A percentile compares a stretch with the other conserved stretches of the same genome.
Conservation (phyloP, 495 filamentous ascomycete genomes). For the Daldinia decipiens region DNA sequence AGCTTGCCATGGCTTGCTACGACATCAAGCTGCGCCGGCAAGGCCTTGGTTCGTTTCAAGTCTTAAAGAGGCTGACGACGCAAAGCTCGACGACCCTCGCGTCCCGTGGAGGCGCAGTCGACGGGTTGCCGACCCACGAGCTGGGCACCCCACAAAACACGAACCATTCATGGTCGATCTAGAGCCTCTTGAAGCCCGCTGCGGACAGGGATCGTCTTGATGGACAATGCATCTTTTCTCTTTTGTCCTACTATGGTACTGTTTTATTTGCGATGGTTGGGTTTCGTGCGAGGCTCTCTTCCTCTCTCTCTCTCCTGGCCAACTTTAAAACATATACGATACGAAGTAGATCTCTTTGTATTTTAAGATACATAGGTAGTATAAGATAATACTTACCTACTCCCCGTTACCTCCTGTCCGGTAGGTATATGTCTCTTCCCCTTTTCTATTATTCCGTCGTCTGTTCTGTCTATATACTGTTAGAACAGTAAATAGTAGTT, state of each 20-base stretch:
- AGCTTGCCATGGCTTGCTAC: slow-evolving; percentile 15
- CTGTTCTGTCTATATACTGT: slow-evolving; percentile 1
- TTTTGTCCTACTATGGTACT: slow-evolving; percentile 1
- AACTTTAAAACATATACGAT: background rate
- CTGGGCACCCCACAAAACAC: slow-evolving; percentile 16
- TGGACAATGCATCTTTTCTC: background rate
- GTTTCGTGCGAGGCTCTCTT: background rate
- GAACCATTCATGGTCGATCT: slow-evolving; percentile 7
- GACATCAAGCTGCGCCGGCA: slow-evolving; percentile 26
- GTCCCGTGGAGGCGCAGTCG: slow-evolving; percentile 38
- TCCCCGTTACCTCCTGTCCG: background rate
- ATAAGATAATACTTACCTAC: background rate
- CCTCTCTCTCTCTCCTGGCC: background rate
- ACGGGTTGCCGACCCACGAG: slow-evolving; percentile 21
- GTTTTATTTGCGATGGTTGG: slow-evolving; percentile 10
- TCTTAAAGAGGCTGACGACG: slow-evolving; percentile 35
- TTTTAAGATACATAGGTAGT: background rate
- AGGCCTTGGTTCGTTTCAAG: slow-evolving; percentile 37
- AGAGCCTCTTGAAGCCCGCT: background rate
- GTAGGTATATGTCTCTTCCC: background rate
- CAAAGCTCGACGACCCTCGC: slow-evolving; percentile 8
- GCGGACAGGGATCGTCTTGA: slow-evolving; percentile 9
- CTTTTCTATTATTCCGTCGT: slow-evolving; percentile 2
- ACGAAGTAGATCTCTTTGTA: slow-evolving; percentile 8
- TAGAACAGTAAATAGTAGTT: background rate